phyloP scores from a whole-genome alignment of 345 rosid genomes.

The Viola odorata region DNA sequence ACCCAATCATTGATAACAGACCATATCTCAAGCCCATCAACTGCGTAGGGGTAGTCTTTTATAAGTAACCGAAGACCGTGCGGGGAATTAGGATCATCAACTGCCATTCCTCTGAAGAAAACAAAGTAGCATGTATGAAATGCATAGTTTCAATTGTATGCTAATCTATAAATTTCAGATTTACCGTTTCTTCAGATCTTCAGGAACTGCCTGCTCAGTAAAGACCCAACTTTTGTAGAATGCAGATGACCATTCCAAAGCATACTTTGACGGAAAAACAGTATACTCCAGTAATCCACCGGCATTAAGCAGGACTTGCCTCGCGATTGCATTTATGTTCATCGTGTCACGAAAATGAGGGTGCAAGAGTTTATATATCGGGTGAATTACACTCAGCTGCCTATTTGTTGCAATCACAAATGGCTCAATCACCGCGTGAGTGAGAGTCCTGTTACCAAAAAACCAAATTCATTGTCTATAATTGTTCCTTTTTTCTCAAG shows the following conservation, averaged over 20 bases:
- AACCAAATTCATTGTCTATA: neutral
- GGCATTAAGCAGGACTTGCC: constrained; percentile 53
- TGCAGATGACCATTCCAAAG: constrained; percentile 58
- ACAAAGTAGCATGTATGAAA: neutral
- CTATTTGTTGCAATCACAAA: constrained; percentile 67
- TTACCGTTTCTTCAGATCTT: constrained; percentile 70
- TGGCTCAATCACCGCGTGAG: constrained; percentile 68
- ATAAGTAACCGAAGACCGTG: constrained; percentile 51
- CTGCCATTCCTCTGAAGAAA: constrained; percentile 55
- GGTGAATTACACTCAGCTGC: constrained; percentile 75
- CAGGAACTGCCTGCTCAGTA: constrained; percentile 62
- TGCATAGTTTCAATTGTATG: no score
- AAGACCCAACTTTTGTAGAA: constrained; percentile 55
- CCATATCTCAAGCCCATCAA: constrained; percentile 75
- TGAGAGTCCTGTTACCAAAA: constrained; percentile 45
- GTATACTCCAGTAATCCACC: constrained; percentile 59
- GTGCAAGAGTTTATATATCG: constrained; percentile 63
- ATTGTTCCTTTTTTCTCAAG: no score
- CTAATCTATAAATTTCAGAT: neutral
- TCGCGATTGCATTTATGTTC: constrained; percentile 61
- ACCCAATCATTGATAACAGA: constrained; percentile 67
- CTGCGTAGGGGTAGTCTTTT: constrained; percentile 71
- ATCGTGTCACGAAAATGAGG: constrained; percentile 86
- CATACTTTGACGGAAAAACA: constrained; percentile 51
- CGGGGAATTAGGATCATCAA: constrained; percentile 49